phyloP scores from a whole-genome alignment of 2,329 filamentous ascomycete species.

The Claviceps capensis region DNA sequence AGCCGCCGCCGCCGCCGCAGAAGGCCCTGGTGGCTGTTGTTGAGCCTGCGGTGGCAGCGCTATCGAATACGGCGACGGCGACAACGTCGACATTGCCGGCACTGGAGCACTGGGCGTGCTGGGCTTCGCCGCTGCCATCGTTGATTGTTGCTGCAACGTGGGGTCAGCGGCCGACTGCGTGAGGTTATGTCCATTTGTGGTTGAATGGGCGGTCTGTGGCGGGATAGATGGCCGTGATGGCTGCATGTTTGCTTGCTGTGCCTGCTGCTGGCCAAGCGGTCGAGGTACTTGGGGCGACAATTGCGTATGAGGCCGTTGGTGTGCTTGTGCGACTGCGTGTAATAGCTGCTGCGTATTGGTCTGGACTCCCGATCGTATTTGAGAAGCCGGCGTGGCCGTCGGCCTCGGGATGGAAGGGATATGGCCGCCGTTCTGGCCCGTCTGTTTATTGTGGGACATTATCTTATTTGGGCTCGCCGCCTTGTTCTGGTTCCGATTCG shows the following conservation, averaged over 20 bases:
- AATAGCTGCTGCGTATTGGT: slow-evolving; percentile 18
- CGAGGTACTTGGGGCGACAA: slow-evolving; percentile 13
- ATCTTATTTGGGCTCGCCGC: background rate
- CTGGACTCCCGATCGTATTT: slow-evolving; percentile 13
- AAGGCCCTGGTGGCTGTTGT: background rate
- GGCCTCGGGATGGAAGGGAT: slow-evolving; percentile 1
- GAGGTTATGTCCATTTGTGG: background rate
- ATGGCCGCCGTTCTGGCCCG: background rate
- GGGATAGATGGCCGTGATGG: background rate
- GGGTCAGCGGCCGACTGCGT: background rate
- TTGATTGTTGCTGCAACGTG: background rate
- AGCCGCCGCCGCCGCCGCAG: background rate
- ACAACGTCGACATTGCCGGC: background rate
- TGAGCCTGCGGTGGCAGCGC: background rate
- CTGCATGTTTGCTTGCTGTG: slow-evolving; percentile 10
- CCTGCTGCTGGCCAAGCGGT: slow-evolving; percentile 9
- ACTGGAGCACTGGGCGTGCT: background rate
- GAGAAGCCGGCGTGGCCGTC: slow-evolving; percentile 11
- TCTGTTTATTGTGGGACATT: background rate
- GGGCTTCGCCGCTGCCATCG: background rate
- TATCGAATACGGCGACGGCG: background rate
- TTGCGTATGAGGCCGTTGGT: slow-evolving; percentile 15
- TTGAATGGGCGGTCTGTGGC: background rate
- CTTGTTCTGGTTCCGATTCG: background rate
- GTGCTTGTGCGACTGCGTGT: slow-evolving; percentile 13